Evolutionary conservation across 2,329 filamentous ascomycete species (phyloP), one percentile per base, ranked within the genome.

Genomic region (Diaporthe destruens): DNA sequence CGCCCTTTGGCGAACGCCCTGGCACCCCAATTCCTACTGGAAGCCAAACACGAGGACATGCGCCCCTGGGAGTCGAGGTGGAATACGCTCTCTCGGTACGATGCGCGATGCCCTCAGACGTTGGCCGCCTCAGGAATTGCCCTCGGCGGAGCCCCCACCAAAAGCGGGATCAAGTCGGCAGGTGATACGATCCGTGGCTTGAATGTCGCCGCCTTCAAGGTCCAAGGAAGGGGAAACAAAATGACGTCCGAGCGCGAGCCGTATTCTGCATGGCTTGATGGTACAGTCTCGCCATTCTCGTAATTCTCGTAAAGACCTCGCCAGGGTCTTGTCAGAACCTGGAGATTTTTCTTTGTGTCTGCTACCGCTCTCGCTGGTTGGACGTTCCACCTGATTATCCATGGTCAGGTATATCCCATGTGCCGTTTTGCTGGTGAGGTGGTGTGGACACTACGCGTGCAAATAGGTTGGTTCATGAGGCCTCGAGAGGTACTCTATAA

Each of bases 301-400:
- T 65, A 65, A 16, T 32, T 29, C 61, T 65, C 44, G 61, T 65
- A 65, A 65, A 34, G 23, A 14, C 25, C 44, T n/a, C 20, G 44
- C 23, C 61, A 12, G 14, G 12, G 29, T 51, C 16, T 36, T 23
- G 2, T 36, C 44, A 51, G 14, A 29, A 7, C 44, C 34, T n/a
- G n/a, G 4, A 51, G 20, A 29, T 23, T n/a, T 63, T n/a, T 5
- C 23, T n/a, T n/a, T 47, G 6, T 32, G 18, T 25, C 57, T 47
- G 9, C 25, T 47, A 18, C 16, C 18, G 20, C n/a, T 47, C 16
- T 66, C 32, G 6, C 9, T 12, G 61, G 8, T n/a, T 66, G 29
- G 32, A 14, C 39, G 9, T 1, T 14, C 25, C 23, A 7, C 6
- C 32, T 39, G 29, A 9, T 36, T 18, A 2, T 9, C 16, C 32